These are phyloP conservation scores for Claviceps monticola DNA, from an alignment of 2,329 filamentous ascomycete genomes.

Conservation along the genomic window DNA sequence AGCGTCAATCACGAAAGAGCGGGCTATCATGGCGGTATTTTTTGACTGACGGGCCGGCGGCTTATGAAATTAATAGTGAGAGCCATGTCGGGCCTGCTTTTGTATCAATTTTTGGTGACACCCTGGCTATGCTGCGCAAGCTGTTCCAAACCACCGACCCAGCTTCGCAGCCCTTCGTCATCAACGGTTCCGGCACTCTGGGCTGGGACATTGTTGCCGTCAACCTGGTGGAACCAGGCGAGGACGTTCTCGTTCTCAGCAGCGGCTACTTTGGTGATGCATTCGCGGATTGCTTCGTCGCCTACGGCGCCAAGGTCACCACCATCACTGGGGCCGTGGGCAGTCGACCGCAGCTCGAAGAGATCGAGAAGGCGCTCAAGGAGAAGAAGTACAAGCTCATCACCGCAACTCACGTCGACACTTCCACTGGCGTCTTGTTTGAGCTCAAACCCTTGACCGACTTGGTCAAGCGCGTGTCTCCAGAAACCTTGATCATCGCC, in stretches of 20 bases:
- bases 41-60: neutral
- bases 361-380: constrained; percentile 78
- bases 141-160: constrained; percentile 85
- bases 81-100: constrained; percentile 86
- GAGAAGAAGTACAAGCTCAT: constrained; percentile 89
- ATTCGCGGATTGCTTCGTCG: constrained; percentile 82
- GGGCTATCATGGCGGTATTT: neutral
- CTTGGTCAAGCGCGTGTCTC: constrained; percentile 72
- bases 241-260: constrained; percentile 84
- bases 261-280: constrained; percentile 95
- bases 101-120: constrained; percentile 82
- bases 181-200: constrained; percentile 87
- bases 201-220: constrained; percentile 96
- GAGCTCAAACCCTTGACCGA: constrained; percentile 77
- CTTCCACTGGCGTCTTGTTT: constrained; percentile 87
- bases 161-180: constrained; percentile 75
- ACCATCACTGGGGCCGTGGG: constrained; percentile 85
- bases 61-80: constrained; percentile 44
- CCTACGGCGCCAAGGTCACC: constrained; percentile 81
- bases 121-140: constrained; percentile 73
- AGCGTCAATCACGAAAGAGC: neutral
- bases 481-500: constrained; percentile 80
- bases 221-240: constrained; percentile 79
- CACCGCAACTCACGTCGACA: constrained; percentile 94
- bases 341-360: constrained; percentile 68